These are phyloP conservation scores for Yamagishiella unicocca DNA, from an alignment of 139 green algal genomes.

Conservation along the genomic window DNA sequence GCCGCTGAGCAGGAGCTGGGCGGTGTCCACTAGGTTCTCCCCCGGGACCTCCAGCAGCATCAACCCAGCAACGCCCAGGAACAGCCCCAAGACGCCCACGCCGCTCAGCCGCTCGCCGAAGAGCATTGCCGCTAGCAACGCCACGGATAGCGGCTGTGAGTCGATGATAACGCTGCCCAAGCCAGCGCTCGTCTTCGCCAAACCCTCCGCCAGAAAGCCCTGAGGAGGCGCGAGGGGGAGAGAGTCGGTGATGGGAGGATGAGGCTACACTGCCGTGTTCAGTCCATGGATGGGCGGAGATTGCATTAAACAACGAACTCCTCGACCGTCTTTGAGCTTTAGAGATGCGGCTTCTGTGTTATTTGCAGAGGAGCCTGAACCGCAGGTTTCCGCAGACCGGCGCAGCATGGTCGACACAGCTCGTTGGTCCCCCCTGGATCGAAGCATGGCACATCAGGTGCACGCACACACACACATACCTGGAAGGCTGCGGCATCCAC, in stretches of 20 bases:
- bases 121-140: constrained; percentile 91
- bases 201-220: constrained; percentile 94
- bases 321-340: no score
- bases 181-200: constrained; percentile 69
- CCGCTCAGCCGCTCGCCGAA: constrained; percentile 87
- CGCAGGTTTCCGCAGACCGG: no score
- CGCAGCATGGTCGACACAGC: no score
- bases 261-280: no score
- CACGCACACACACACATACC: constrained; percentile 53
- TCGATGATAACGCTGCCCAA: constrained; percentile 86
- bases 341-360: no score
- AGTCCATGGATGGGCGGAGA: no score
- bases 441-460: neutral
- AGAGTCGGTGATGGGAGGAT: neutral
- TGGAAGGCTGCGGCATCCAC: constrained; percentile 97
- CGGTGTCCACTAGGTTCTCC: neutral
- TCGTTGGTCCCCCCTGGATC: no score
- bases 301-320: no score
- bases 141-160: constrained; percentile 95
- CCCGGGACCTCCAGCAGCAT: constrained; percentile 90
- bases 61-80: constrained; percentile 90
- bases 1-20: neutral
- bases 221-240: constrained; percentile 43
- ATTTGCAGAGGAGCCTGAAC: no score
- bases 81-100: constrained; percentile 70